Percentiles rank a stretch among this genome's conserved stretches.
phyloP scores from a whole-genome alignment of 495 filamentous ascomycete genomes.

The Astrothelium macrocarpum region DNA sequence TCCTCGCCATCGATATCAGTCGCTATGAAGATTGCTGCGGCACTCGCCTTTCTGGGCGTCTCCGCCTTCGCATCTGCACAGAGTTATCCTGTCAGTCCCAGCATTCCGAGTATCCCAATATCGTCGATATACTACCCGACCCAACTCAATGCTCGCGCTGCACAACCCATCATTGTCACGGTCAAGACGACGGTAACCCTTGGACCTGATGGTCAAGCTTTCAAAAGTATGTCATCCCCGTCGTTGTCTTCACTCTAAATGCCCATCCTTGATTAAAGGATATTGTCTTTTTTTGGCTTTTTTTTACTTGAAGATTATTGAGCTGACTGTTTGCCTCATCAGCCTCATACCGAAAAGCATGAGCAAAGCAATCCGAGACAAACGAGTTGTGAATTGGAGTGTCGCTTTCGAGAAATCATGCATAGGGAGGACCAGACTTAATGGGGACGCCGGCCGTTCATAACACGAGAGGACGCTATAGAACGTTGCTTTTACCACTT shows the following conservation, averaged over 20 bases:
- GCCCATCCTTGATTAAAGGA: no score
- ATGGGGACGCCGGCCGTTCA: not conserved
- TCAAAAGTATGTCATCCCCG: not conserved
- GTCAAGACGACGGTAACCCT: constrained; percentile 3
- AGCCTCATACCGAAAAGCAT: not conserved
- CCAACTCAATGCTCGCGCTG: not conserved
- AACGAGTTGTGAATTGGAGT: not conserved
- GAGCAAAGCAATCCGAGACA: not conserved
- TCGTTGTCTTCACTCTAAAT: not conserved
- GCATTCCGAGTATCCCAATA: not conserved
- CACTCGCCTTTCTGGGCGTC: not conserved
- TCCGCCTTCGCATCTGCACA: not conserved
- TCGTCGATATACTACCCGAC: not conserved
- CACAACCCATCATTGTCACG: not conserved
- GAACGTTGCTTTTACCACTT: not conserved
- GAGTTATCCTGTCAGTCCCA: not conserved
- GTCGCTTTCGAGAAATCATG: not conserved
- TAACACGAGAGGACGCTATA: not conserved
- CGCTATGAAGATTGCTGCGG: constrained; percentile 3
- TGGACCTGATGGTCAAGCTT: not conserved
- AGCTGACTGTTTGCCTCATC: not conserved
- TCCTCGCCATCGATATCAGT: not conserved
- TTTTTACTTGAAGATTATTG: not conserved
- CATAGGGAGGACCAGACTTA: not conserved
- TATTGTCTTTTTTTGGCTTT: no score